Evolutionary conservation across 805 yeast species (phyloP), one percentile per base, ranked within the genome.

Genomic region (Brettanomyces sp.): DNA sequence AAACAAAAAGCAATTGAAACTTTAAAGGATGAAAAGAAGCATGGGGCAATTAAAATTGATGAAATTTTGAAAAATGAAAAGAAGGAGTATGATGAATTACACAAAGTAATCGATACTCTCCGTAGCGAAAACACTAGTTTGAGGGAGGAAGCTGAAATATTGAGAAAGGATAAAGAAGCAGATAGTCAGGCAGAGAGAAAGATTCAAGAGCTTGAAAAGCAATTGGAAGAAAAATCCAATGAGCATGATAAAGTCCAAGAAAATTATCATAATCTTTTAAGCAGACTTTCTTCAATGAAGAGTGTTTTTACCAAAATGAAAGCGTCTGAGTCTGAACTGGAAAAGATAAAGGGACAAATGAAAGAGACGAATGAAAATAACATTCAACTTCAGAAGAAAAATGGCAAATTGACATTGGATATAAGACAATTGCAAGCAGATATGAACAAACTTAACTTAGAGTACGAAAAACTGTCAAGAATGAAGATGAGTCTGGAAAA

Each of bases 241-340:
- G 87, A 82, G 54, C 71, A 82, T 46, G 82, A 75, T 42, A 72
- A 74, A 30, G 69, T 75, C 28, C 78, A 81, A 52, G 67, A 70
- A 1, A 79, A 79, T 50, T 82, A 84, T 56, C 82, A 82, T 49
- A 68, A 74, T 4, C 62, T 85, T 32, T 61, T 85, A 48, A 77
- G 76, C 50, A 73, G 82, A 58, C 60, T 85, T 14, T 76, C 87
- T 1, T 76, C 85, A 2, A 84, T 85, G 91, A 85, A 83, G 52
- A 67, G 81, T 1, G 74, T 85, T 2, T 85, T 85, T 60, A 70
- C 66, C 36, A 84, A 85, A 52, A 82, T 84, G 86, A 82, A 84
- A 56, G 82, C 77, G 47, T 68, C 87, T 0, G 82, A 84, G 56
- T 64, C 61, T 3, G 85, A 83, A 52, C 65, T 85, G 18, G 86